A percentile compares a stretch with the other conserved stretches of the same genome.
Conservation (phyloP, 805 yeast genomes). For the Phaffomyces opuntiae region DNA sequence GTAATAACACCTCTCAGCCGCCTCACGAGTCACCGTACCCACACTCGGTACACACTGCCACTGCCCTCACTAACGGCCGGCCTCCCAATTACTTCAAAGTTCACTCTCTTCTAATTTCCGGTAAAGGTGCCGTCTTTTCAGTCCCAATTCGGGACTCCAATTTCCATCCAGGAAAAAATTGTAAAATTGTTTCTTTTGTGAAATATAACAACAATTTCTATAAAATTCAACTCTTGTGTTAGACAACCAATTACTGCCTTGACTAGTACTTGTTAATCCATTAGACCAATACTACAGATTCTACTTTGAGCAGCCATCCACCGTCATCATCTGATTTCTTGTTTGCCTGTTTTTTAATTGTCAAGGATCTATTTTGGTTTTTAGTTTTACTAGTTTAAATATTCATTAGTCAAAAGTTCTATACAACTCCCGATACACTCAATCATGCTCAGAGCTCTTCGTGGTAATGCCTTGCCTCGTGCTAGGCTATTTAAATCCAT, state of each 20-base stretch:
- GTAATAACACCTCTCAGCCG: too few species aligned
- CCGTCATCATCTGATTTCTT: too few species aligned
- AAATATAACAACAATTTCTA: background rate
- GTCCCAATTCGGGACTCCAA: background rate
- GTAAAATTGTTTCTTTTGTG: background rate
- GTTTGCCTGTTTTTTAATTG: too few species aligned
- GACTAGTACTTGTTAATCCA: too few species aligned
- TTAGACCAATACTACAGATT: too few species aligned
- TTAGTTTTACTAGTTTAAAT: too few species aligned
- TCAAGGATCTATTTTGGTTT: too few species aligned
- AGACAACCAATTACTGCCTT: background rate
- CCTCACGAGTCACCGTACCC: too few species aligned
- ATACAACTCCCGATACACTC: background rate
- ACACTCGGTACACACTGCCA: background rate
- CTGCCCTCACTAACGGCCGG: background rate
- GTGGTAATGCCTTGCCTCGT: conserved; percentile 20
- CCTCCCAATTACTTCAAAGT: background rate
- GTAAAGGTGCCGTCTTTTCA: background rate
- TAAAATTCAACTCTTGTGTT: background rate
- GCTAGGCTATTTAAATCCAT: conserved; percentile 13
- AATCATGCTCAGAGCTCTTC: conserved; percentile 22
- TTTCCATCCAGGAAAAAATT: background rate
- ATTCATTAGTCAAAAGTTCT: background rate
- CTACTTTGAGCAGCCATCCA: too few species aligned
- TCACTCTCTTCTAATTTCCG: background rate